Evolutionary conservation across 1,284 basidiomycete genomes (phyloP), one percentile per base, ranked within the genome.

Genomic region (Coriolopsis trogii): DNA sequence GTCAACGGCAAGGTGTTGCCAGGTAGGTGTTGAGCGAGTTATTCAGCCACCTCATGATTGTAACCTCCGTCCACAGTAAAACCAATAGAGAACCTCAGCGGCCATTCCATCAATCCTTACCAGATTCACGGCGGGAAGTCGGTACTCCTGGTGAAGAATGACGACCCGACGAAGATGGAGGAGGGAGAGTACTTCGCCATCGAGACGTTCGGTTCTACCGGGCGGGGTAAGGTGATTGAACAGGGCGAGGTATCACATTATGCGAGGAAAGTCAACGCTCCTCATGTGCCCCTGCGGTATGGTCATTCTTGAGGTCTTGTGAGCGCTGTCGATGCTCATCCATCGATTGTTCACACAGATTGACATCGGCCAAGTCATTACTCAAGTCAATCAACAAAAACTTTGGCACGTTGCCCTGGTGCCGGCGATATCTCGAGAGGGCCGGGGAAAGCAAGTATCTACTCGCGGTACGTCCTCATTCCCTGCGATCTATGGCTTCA

Each of bases 131-230:
- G 79, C 8, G 78, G 84, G 20, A 99, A 99, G 73, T 92, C 89
- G 0, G 89, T 99, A 0, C 81, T 93, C 38, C 84, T 98, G 49
- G 93, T 98, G 37, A 92, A 90, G 71, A 93, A 91, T 56, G 81
- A 86, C 48, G 93, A 96, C 69, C 82, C 86, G 64, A 93, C 91
- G 18, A 97, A 93, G 75, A 99, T 99, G 97, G 97, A 99, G 69
- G 97, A 99, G 72, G 96, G 95, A 30, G 97, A 99, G 68, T 97
- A 98, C 71, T 99, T 95, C 69, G 97, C 97, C 13, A 98, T 99
- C 58, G 97, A 99, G 73, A 99, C 97, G 0, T 99, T 99, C 71
- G 97, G 97, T 20, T 92, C 91, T 21, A 99, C 96, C 0, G 97
- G 97, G n/a, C 80, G 90, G 36, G 97, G 96, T 3, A 81, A 87